Base-by-base conservation (phyloP, 805 yeast genomes). In the Nakazawaea ambrosiae region DNA sequence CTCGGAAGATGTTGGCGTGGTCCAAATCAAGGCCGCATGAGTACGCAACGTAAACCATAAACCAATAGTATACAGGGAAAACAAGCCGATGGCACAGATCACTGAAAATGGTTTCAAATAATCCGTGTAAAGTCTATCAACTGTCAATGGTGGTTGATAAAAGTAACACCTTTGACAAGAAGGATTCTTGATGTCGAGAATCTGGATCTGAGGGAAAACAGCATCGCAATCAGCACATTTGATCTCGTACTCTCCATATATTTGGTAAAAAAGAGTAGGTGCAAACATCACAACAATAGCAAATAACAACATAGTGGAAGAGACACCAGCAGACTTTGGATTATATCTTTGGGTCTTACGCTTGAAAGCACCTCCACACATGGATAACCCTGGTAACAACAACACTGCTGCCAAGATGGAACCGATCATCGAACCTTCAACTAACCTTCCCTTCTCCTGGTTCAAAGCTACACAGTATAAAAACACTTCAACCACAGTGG, bases 11-110 rank as follows among this genome's bases (percentile, higher is more conserved):
- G 70, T 69, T 3, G 81, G 79, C 1, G 79, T 73, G 32, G 86
- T 84, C 98, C 98, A 92, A 46, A 92, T 92, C 62, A 88, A 66
- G 1, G 96, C 90, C 0, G 98, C 98, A 59, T 92, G 98, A 0
- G 97, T 92, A 50, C 95, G 75, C 51, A 92, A 70, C 0, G 98
- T 92, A 57, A 92, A 92, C 74, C 87, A 80, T 30, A 92, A 65
- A 1, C 98, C 97, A 57, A 89, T 79, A 17, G 77, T 71, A 55
- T 92, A 92, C 0, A 96, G 92, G 11, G 84, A 59, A 50, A 89
- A 86, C 39, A 92, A 70, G 4, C 84, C 75, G 14, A 81, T 48
- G 0, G 95, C 95, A 56, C 96, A 89, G 24, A 84, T 65, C 8
- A 81, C 54, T 2, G 95, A 75, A 58, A 85, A 84, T 3, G 98